Conservation (phyloP, 257 asterid species). For the Ehretia macrophylla region DNA sequence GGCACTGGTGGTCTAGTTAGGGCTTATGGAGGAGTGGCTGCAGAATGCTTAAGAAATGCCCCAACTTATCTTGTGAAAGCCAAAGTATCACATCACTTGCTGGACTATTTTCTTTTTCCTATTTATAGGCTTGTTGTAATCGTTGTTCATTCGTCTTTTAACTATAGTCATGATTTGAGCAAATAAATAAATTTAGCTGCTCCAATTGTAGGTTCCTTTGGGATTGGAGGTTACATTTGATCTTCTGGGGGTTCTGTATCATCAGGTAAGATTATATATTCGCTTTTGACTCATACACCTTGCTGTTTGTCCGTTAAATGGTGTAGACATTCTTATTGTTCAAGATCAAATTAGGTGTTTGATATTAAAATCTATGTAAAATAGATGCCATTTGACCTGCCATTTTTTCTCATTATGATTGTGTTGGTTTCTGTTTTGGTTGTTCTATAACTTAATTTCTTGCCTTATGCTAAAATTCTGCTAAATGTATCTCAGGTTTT, state of each 20-base stretch:
- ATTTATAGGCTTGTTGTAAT: no score
- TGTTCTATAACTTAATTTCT: no score
- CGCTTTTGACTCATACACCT: background rate
- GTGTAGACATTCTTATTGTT: background rate
- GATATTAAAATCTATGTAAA: background rate
- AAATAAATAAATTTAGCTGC: no score
- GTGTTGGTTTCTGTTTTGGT: background rate
- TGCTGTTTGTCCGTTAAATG: background rate
- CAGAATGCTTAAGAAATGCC: conserved; percentile 82
- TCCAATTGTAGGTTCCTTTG: conserved; percentile 56
- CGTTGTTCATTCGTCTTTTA: background rate
- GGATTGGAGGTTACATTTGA: conserved; percentile 85
- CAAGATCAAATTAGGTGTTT: background rate
- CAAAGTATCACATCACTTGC: conserved; percentile 41
- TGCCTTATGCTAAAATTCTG: no score
- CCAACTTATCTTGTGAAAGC: conserved; percentile 74
- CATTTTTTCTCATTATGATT: background rate
- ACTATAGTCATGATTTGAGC: background rate
- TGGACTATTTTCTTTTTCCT: background rate
- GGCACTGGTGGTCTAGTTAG: conserved; percentile 98
- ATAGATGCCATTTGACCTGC: background rate
- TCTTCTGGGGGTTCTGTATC: conserved; percentile 77
- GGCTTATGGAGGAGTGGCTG: conserved; percentile 93
- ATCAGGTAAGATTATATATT: conserved; percentile 51
- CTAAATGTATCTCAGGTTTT: background rate